Percentiles rank a stretch among this genome's conserved stretches.
phyloP scores from a whole-genome alignment of 352 stramenopile species.

The Phytophthora pseudosyringae region DNA sequence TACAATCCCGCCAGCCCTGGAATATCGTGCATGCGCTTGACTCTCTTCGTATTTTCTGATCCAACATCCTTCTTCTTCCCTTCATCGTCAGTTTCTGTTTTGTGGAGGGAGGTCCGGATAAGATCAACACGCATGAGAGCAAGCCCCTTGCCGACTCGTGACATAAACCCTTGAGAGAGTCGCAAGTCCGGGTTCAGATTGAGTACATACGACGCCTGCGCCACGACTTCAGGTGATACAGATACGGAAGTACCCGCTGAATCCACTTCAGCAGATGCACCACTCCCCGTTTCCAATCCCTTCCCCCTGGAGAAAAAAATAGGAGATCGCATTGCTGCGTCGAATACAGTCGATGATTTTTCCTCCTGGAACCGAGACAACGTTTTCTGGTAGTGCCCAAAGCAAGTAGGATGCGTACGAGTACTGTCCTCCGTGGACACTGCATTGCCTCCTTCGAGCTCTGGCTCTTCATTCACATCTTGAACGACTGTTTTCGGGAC shows the following conservation, averaged over 20 bases:
- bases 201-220: slow-evolving; percentile 70
- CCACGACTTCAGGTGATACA: slow-evolving; percentile 35
- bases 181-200: slow-evolving; percentile 88
- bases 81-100: slow-evolving; percentile 12
- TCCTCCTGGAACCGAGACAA: slow-evolving; percentile 11
- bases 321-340: slow-evolving; percentile 37
- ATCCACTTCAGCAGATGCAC: not conserved
- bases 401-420: slow-evolving; percentile 43
- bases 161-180: slow-evolving; percentile 76
- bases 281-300: not conserved
- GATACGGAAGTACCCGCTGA: not conserved
- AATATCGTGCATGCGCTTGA: slow-evolving; percentile 36
- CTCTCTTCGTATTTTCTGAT: not conserved
- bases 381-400: slow-evolving; percentile 32
- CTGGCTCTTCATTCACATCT: slow-evolving; percentile 3
- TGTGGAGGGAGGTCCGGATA: slow-evolving; percentile 26
- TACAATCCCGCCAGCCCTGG: slow-evolving; percentile 33
- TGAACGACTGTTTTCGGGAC: slow-evolving; percentile 12
- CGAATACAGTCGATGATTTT: slow-evolving; percentile 14
- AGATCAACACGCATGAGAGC: slow-evolving; percentile 73
- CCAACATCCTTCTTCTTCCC: slow-evolving; percentile 6
- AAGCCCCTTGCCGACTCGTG: slow-evolving; percentile 77
- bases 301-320: slow-evolving; percentile 29
- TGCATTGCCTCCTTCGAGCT: not conserved
- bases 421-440: slow-evolving; percentile 10